Evolutionary conservation across 2,329 filamentous ascomycete species (phyloP).

Genomic region (Aspergillus sclerotialis): DNA sequence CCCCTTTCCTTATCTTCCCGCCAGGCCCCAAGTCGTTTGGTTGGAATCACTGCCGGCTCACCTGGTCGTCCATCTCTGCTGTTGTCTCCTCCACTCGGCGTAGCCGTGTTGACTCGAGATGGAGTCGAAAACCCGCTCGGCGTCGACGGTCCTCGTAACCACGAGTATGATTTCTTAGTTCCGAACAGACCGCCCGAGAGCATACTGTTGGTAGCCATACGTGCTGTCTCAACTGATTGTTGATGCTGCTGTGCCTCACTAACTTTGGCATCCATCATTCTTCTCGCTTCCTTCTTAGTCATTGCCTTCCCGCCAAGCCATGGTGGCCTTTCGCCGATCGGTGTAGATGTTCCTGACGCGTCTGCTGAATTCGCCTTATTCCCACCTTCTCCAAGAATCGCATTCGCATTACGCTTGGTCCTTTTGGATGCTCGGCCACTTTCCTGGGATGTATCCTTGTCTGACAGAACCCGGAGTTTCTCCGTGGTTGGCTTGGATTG

Average conservation of each 20-base stretch:
- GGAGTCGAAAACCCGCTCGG: slow-evolving; percentile 34
- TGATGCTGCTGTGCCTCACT: slow-evolving; percentile 73
- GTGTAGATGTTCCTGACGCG: slow-evolving; percentile 51
- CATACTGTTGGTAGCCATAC: slow-evolving; percentile 64
- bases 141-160: slow-evolving; percentile 33
- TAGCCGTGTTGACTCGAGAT: slow-evolving; percentile 23
- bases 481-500: slow-evolving; percentile 36
- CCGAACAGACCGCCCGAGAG: slow-evolving; percentile 42
- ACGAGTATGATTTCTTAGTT: slow-evolving; percentile 42
- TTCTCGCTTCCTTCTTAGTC: slow-evolving; percentile 83
- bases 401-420: slow-evolving; percentile 52
- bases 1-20: slow-evolving; percentile 73
- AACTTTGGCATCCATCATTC: slow-evolving; percentile 63
- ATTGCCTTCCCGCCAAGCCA: slow-evolving; percentile 60
- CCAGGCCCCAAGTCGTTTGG: slow-evolving; percentile 64
- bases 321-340: slow-evolving; percentile 44
- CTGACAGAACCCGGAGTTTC: slow-evolving; percentile 55
- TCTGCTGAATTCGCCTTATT: slow-evolving; percentile 51
- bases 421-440: slow-evolving; percentile 64
- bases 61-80: slow-evolving; percentile 16
- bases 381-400: slow-evolving; percentile 46
- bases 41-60: slow-evolving; percentile 32
- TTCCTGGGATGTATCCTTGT: slow-evolving; percentile 64
- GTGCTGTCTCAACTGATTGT: slow-evolving; percentile 76
- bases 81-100: slow-evolving; percentile 24